Conservation (phyloP, 306 rosid genomes). For the Ochetophila trinervis region DNA sequence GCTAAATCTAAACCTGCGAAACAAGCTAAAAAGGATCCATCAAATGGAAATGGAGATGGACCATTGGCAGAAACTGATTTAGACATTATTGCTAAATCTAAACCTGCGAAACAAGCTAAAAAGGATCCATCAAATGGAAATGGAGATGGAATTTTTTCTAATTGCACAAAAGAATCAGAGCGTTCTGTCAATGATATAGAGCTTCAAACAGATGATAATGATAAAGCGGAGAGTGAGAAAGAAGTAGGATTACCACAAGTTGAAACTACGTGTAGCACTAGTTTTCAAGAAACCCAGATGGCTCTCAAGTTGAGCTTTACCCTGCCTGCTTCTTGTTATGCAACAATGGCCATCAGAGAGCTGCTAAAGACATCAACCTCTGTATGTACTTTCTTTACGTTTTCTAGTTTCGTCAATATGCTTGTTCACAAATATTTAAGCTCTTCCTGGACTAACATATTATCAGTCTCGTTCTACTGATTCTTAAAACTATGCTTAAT, state of each 20-base stretch:
- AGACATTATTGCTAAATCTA: conserved; percentile 53
- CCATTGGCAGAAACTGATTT: conserved; percentile 92
- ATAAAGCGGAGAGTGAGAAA: conserved; percentile 24
- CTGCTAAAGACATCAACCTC: conserved; percentile 94
- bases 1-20: conserved; percentile 35
- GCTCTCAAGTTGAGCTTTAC: conserved; percentile 87
- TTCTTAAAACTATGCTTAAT: not conserved
- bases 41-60: conserved; percentile 36
- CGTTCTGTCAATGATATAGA: conserved; percentile 29
- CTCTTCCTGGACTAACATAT: no score
- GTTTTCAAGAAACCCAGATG: conserved; percentile 51
- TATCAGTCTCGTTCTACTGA: not conserved
- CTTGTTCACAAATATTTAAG: conserved; percentile 7
- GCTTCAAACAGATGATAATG: conserved; percentile 29
- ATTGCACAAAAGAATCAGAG: conserved; percentile 34
- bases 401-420: not conserved
- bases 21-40: conserved; percentile 24
- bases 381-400: conserved; percentile 42
- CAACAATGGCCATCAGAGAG: conserved; percentile 97
- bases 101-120: conserved; percentile 21
- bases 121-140: conserved; percentile 31
- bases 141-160: conserved; percentile 29
- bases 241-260: conserved; percentile 26
- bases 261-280: conserved; percentile 32
- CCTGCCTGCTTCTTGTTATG: conserved; percentile 91